Evolutionary conservation across 306 rosid species (phyloP).

Genomic region (Crataegus laevigata): DNA sequence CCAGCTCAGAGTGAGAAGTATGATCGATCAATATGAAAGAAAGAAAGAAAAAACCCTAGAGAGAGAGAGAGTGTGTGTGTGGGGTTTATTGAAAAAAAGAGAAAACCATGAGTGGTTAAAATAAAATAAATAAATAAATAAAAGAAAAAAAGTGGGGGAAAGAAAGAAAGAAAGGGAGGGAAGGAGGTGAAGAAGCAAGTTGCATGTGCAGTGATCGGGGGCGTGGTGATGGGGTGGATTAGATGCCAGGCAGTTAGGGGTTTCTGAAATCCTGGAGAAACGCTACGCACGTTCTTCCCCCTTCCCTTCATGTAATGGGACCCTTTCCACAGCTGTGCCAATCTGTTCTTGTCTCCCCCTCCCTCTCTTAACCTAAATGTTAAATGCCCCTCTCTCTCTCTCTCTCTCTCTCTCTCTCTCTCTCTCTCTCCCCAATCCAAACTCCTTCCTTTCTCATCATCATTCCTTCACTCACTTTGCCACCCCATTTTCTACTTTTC

Average conservation of each 20-base stretch:
- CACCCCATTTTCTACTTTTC: not conserved
- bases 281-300: conserved; percentile 26
- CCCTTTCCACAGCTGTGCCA: conserved; percentile 27
- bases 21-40: not conserved
- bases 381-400: not conserved
- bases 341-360: conserved; percentile 25
- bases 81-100: not conserved
- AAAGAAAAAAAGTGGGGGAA: not conserved
- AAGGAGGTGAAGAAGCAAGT: not conserved
- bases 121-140: not conserved
- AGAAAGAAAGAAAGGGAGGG: not conserved
- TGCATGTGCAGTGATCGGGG: conserved; percentile 28
- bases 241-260: conserved; percentile 30
- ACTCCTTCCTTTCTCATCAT: not conserved
- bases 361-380: not conserved
- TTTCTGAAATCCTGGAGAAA: conserved; percentile 23
- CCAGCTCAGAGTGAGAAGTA: not conserved
- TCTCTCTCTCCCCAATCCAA: not conserved
- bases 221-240: not conserved
- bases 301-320: not conserved
- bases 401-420: not conserved
- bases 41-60: not conserved
- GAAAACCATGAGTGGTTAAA: not conserved
- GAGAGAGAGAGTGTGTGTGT: not conserved
- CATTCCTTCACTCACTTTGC: not conserved